Evolutionary conservation across 2,329 filamentous ascomycete genomes (phyloP), one percentile per base, ranked within the genome.

Genomic region (Penicillium sp.): DNA sequence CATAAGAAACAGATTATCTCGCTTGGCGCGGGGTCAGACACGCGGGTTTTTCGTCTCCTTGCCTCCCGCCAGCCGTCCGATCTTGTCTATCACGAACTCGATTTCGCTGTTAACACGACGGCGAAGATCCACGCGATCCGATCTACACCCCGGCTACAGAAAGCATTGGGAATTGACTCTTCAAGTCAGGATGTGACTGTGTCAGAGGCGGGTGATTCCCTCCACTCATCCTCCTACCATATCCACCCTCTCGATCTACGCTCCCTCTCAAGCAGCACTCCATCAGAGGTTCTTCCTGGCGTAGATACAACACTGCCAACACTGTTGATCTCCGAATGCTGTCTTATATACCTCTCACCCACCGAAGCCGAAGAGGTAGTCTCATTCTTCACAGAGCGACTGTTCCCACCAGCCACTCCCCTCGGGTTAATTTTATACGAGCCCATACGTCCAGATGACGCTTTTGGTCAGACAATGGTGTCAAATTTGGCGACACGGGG

Each of bases 401-500:
- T 80, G 10, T 31, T 39, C 21, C 58, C 60, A 21, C 9, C 75
- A 13, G 77, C 71, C 54, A 86, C 61, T 65, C 83, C 73, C 0
- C 68, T 86, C 1, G 85, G 82, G 0, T 76, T 96, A 3, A 77
- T 96, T 39, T 75, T 98, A 26, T 99, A 99, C 78, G 95, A 99
- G 71, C 93, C 95, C 0, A 89, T 96, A 57, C 84, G 86, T 3
- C 90, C 93, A 0, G 78, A 90, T 61, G 93, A 97, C 70, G 78
- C 92, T 5, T 99, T 99, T 67, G 95, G 95, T 3, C 85, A 85
- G 63, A 93, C 92, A 62, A 99, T 99, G 95, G 86, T 93, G 1
- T 86, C 89, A 2, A 99, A 99, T 68, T 84, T 99, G 0, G 89
- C 89, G 0, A 84, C 89, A 3, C 84, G 95, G 19, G 87, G 88